Conservation (phyloP, 2,329 filamentous ascomycete genomes). For the Cryoendolithus antarcticus region DNA sequence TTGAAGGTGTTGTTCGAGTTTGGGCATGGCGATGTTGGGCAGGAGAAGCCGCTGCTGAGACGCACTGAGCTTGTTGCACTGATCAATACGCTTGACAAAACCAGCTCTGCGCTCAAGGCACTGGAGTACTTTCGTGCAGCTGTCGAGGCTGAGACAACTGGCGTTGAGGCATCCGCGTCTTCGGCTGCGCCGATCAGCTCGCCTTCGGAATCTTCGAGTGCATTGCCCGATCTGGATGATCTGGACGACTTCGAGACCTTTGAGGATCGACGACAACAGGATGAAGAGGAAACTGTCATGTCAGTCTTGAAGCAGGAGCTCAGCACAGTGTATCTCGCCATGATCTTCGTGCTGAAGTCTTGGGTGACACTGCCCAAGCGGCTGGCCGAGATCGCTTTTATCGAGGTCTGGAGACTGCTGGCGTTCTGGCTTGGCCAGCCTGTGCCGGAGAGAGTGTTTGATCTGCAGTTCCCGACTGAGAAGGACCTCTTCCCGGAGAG, state of each 20-base stretch:
- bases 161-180: background rate
- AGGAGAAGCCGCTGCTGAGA: slow-evolving; percentile 57
- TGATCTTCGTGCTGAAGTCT: slow-evolving; percentile 53
- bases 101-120: slow-evolving; percentile 67
- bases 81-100: slow-evolving; percentile 83
- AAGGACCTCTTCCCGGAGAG: slow-evolving; percentile 13
- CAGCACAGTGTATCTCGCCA: slow-evolving; percentile 47
- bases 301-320: slow-evolving; percentile 56
- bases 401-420: slow-evolving; percentile 45
- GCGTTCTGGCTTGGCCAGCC: slow-evolving; percentile 53
- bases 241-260: too few species aligned
- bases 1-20: slow-evolving; percentile 95
- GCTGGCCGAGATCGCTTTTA: slow-evolving; percentile 34
- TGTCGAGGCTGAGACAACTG: slow-evolving; percentile 21
- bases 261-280: too few species aligned
- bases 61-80: slow-evolving; percentile 88
- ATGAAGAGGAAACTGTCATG: slow-evolving; percentile 25
- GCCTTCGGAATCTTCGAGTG: slow-evolving; percentile 12
- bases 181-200: slow-evolving; percentile 10
- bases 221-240: background rate
- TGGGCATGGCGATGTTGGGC: slow-evolving; percentile 48
- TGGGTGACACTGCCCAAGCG: slow-evolving; percentile 45
- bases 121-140: slow-evolving; percentile 58
- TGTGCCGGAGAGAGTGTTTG: slow-evolving; percentile 45
- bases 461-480: slow-evolving; percentile 31